Evolutionary conservation across 805 yeast species (phyloP), one percentile per base, ranked within the genome.

Genomic region (Candida patagonica): DNA sequence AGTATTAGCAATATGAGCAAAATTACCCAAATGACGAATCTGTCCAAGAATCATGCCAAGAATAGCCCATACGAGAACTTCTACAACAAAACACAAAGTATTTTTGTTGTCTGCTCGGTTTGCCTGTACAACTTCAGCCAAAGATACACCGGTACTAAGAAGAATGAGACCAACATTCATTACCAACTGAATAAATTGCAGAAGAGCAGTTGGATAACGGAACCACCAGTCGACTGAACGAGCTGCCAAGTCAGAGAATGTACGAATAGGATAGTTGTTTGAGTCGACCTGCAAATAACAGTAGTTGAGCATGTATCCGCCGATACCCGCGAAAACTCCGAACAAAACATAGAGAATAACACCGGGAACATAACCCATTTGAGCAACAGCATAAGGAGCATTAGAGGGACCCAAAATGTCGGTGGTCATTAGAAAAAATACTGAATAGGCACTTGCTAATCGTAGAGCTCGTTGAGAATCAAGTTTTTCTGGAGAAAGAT

Each of bases 401-500:
- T 62, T 56, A 9, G 65, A 55, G 15, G 73, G 74, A 20, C 73
- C 74, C 26, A 51, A 25, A 29, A 37, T 37, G 55, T 68, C 73
- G 6, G 73, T 67, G 29, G 74, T 68, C 43, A 68, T 69, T 26
- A 69, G 55, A 49, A 60, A 67, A 53, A 68, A 67, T n/a, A 67
- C 69, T 0, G 49, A 27, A 29, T 49, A 37, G 51, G 52, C 50
- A 7, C 51, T 39, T 6, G 54, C 55, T 7, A 42, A 46, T 37
- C 53, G 47, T 19, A 48, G 26, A 21, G 47, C 42, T 27, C 51
- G 39, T 40, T 46, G 43, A 19, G 54, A 53, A 13, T 30, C 29
- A n/a, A n/a, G n/a, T n/a, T n/a, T n/a, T n/a, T n/a, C n/a, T n/a
- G 12, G 17, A 29, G 32, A 13, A 8, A 7, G 9, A n/a, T 13